Percentiles rank a stretch among this genome's conserved stretches.
Evolutionary conservation across 2,329 filamentous ascomycete species (phyloP).

Genomic region (Alternaria panax): DNA sequence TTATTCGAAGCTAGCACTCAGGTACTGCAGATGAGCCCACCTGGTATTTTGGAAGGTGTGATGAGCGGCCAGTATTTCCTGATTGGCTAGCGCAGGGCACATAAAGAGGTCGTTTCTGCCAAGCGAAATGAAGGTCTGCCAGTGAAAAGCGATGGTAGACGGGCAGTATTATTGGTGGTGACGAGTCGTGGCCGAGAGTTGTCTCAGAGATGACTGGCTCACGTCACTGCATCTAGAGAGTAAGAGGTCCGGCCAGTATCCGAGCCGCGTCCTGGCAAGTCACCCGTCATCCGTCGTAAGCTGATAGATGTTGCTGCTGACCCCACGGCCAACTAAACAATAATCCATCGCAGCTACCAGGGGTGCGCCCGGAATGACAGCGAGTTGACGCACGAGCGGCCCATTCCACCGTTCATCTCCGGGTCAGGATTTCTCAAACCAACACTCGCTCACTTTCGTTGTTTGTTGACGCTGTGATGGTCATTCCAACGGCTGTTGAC

Average conservation of each 20-base stretch:
- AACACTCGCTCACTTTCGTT: neutral
- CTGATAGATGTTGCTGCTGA: constrained; percentile 5
- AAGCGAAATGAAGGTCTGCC: neutral
- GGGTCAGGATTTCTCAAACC: neutral
- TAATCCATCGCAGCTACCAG: neutral
- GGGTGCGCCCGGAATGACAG: neutral
- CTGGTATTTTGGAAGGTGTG: neutral
- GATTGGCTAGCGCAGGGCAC: neutral
- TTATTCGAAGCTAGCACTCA: neutral
- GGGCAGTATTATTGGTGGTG: neutral
- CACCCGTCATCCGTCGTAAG: neutral
- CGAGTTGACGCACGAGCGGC: neutral
- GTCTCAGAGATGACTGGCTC: neutral
- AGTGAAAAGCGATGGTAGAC: neutral
- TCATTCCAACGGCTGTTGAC: neutral
- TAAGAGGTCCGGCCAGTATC: neutral
- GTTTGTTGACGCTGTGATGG: neutral
- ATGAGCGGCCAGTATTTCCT: neutral
- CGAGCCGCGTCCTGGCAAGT: neutral
- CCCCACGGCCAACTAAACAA: neutral
- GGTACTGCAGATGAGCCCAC: neutral
- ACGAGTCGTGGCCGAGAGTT: neutral
- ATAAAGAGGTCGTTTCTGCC: neutral
- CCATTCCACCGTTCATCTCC: neutral
- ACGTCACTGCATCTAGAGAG: neutral